Evolutionary conservation across 176 grass and related monocot genomes (phyloP), one percentile per base, ranked within the genome.

Genomic region (Oryza glumipatula): DNA sequence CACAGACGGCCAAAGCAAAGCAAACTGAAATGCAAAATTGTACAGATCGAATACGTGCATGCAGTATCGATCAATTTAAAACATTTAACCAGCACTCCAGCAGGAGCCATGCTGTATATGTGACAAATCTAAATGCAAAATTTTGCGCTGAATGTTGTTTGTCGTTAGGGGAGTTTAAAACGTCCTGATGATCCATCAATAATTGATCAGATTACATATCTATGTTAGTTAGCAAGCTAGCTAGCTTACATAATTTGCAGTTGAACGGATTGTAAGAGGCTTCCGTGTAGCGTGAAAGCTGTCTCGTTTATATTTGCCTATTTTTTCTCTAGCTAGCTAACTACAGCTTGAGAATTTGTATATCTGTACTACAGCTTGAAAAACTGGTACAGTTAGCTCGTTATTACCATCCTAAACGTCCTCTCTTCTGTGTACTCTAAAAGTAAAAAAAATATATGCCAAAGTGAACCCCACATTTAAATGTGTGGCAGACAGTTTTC

Each of bases 1-100:
- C 56, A 61, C 56, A 48, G 56, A 24, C 35, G 81, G 41, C 56
- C 2, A 47, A 84, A 76, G 72, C 82, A 76, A 22, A 21, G 21
- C n/a, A 22, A 61, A 38, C 0, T 38, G 0, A 52, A 49, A 49
- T 49, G 6, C 35, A 26, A n/a, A 9, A 43, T 39, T 58, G 26
- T 0, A 21, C 9, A 1, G n/a, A n/a, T 16, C 14, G 48, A 51
- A 2, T 44, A 46, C 9, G 44, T 77, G 45, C 14, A 26, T 38
- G 45, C 79, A 15, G 28, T 28, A 15, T 67, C 2, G 65, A 33
- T 33, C 26, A 48, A 48, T 14, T 48, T 39, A 36, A 36, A 39
- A 39, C 6, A 39, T 39, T 39, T 48, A 30, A 33, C 33, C 67
- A 69, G 28, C 28, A 28, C 28, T 28, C 28, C 28, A 28, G 16